Evolutionary conservation across 2,329 filamentous ascomycete genomes (phyloP).

Genomic region (Colletotrichum sublineola): DNA sequence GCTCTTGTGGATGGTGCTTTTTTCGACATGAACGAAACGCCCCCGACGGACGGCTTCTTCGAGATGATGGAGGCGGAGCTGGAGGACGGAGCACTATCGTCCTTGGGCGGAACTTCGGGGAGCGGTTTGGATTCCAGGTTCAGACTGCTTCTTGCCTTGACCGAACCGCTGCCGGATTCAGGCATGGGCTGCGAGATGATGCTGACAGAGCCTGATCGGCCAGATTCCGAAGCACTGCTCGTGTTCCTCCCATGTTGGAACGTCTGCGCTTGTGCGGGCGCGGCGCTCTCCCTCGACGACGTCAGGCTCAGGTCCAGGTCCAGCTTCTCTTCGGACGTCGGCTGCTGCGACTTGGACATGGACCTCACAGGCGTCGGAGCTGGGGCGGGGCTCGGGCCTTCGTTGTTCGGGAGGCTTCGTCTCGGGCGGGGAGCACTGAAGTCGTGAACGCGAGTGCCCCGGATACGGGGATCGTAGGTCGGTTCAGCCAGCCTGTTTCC

Average conservation of each 20-base stretch:
- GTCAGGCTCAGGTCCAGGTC: constrained; percentile 43
- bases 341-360: constrained; percentile 27
- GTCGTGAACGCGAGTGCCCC: constrained; percentile 74
- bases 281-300: constrained; percentile 42
- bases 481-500: constrained; percentile 57
- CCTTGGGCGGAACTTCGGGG: constrained; percentile 55
- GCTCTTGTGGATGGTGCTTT: constrained; percentile 53
- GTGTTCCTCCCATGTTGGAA: constrained; percentile 33
- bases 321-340: constrained; percentile 29
- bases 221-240: constrained; percentile 51
- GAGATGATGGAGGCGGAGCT: constrained; percentile 53
- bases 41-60: constrained; percentile 48
- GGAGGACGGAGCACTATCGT: constrained; percentile 48
- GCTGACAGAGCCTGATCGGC: constrained; percentile 45
- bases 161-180: constrained; percentile 48
- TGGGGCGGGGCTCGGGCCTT: constrained; percentile 17
- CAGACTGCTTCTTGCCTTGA: constrained; percentile 41
- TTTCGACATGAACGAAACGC: constrained; percentile 42
- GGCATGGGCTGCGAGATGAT: constrained; percentile 47
- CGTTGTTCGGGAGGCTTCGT: constrained; percentile 52
- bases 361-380: constrained; percentile 15
- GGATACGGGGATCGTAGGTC: constrained; percentile 73
- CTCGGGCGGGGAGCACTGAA: constrained; percentile 72
- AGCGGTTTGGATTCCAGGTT: constrained; percentile 41
- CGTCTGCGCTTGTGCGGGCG: constrained; percentile 1